These are phyloP conservation scores for Coemansia umbellata DNA, from an alignment of 192 early-diverging fungal species.

Conservation along the genomic window DNA sequence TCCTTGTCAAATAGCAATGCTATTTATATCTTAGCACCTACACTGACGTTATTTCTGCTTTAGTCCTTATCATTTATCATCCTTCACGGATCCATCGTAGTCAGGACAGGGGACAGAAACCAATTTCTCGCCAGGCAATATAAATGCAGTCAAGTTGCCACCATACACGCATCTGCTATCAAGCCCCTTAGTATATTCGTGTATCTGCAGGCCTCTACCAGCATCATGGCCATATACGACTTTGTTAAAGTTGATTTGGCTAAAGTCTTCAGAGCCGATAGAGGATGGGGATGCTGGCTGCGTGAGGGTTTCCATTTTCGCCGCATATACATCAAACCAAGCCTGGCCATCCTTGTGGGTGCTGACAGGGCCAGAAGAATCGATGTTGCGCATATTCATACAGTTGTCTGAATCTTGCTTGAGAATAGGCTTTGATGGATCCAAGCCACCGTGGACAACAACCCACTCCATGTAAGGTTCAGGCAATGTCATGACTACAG, in stretches of 20 bases:
- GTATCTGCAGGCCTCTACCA: constrained; percentile 54
- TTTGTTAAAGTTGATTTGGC: constrained; percentile 26
- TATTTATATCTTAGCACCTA: too few species aligned
- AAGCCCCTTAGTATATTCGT: constrained; percentile 56
- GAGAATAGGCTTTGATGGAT: constrained; percentile 45
- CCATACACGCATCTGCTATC: constrained; percentile 73
- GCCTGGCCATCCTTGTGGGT: constrained; percentile 8
- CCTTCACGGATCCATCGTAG: not conserved
- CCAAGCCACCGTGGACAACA: constrained; percentile 69
- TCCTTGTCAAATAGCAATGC: too few species aligned
- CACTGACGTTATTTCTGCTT: too few species aligned
- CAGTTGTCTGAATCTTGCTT: constrained; percentile 57
- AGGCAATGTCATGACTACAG: constrained; percentile 54
- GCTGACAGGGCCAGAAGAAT: constrained; percentile 6
- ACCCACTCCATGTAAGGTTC: constrained; percentile 40
- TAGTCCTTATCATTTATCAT: too few species aligned
- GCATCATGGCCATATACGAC: constrained; percentile 73
- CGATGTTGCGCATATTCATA: constrained; percentile 57
- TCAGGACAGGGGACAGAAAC: constrained; percentile 21
- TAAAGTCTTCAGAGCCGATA: constrained; percentile 6
- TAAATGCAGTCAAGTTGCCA: constrained; percentile 57
- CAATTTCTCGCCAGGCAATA: constrained; percentile 36
- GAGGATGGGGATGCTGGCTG: not conserved
- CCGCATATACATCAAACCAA: constrained; percentile 41
- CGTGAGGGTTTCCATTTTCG: constrained; percentile 47